phyloP scores from a whole-genome alignment of 257 asterid species.

The Cinchona pubescens region DNA sequence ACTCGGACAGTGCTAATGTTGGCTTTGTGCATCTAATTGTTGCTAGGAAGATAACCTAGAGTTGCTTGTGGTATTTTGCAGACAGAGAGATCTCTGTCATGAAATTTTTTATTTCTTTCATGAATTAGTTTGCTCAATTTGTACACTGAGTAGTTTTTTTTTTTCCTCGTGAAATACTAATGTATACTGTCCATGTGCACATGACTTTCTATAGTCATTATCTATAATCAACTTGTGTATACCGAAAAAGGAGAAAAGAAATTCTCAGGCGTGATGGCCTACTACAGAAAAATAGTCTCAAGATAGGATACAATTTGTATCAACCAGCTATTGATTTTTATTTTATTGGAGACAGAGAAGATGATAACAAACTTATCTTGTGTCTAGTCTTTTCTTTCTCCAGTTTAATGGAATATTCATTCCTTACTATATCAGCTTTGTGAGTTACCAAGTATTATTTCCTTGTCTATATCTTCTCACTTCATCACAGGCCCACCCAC shows the following conservation, averaged over 20 bases:
- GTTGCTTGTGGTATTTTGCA: background rate
- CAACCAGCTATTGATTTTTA: background rate
- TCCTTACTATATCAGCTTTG: background rate
- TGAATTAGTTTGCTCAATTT: background rate
- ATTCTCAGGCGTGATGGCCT: background rate
- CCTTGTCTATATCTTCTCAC: background rate
- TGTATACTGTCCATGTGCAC: background rate
- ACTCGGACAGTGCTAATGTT: background rate
- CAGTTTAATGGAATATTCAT: too few species aligned
- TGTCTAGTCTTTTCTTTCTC: background rate
- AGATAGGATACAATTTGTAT: too few species aligned
- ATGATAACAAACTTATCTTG: background rate
- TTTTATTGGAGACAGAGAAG: too few species aligned
- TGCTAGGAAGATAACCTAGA: background rate
- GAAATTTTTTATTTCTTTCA: background rate
- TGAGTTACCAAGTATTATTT: background rate
- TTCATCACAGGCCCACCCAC: background rate
- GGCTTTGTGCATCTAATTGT: too few species aligned
- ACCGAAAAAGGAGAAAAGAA: background rate
- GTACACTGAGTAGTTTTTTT: background rate
- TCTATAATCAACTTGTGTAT: background rate
- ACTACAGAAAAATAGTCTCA: too few species aligned
- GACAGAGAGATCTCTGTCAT: background rate
- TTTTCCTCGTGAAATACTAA: background rate
- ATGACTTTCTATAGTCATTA: background rate